Percentiles rank a stretch among this genome's conserved stretches.
These are phyloP conservation scores for Polyplosphaeria fusca DNA, from an alignment of 495 filamentous ascomycete genomes.

Conservation along the genomic window DNA sequence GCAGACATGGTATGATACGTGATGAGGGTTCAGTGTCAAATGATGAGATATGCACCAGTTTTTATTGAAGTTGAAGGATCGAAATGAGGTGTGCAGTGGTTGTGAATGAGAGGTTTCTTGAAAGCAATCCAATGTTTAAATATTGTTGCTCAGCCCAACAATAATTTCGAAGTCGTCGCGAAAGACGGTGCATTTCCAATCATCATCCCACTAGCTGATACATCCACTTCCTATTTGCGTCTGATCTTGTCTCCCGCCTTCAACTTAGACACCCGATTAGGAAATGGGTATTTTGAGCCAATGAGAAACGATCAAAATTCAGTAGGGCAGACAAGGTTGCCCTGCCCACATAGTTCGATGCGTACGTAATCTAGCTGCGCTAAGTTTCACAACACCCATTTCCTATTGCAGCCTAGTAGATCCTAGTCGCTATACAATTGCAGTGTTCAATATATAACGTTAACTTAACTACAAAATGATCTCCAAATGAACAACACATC, in stretches of 20 bases:
- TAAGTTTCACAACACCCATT: background rate
- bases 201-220: slow-evolving; percentile 4
- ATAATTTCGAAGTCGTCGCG: slow-evolving; percentile 1
- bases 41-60: slow-evolving; percentile 6
- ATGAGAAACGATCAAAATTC: slow-evolving; percentile 9
- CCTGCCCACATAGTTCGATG: slow-evolving; percentile 5
- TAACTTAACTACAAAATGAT: no score
- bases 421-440: background rate
- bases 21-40: slow-evolving; percentile 3
- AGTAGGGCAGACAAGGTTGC: slow-evolving; percentile 10
- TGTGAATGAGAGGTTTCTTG: slow-evolving; percentile 4
- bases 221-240: slow-evolving; percentile 3
- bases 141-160: slow-evolving; percentile 5
- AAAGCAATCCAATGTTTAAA: slow-evolving; percentile 6
- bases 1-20: slow-evolving; percentile 8
- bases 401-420: background rate
- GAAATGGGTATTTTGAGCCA: slow-evolving; percentile 3
- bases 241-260: slow-evolving; percentile 1
- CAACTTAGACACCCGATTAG: slow-evolving; percentile 4
- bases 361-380: background rate
- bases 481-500: no score
- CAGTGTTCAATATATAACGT: background rate
- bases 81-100: slow-evolving; percentile 6
- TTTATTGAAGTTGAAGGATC: slow-evolving; percentile 6
- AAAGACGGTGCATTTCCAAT: slow-evolving; percentile 7